Conservation (phyloP, 768 basidiomycete genomes). For the Vararia minispora region DNA sequence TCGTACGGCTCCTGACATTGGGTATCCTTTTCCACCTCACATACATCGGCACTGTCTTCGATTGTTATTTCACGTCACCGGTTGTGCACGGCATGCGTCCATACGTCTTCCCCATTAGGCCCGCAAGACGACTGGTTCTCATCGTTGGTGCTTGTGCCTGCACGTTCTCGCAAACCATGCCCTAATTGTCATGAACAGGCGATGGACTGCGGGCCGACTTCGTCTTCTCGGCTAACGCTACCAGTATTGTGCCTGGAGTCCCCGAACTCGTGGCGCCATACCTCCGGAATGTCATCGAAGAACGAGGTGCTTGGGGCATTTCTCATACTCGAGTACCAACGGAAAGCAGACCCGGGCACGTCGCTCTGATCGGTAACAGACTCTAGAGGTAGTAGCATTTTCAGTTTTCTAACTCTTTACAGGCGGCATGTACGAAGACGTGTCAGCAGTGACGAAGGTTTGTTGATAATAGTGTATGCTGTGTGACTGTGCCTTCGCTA, state of each 20-base stretch:
- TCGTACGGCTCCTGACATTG: constrained; percentile 38
- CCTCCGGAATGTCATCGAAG: constrained; percentile 53
- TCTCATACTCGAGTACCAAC: constrained; percentile 84
- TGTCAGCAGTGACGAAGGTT: constrained; percentile 78
- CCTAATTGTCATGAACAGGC: constrained; percentile 28
- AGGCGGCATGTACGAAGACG: constrained; percentile 88
- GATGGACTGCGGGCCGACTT: constrained; percentile 82
- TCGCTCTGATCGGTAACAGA: constrained; percentile 77
- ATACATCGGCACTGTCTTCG: constrained; percentile 65
- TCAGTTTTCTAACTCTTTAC: neutral
- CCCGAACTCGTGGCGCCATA: constrained; percentile 63
- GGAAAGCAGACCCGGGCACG: constrained; percentile 81
- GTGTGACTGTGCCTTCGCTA: constrained; percentile 7
- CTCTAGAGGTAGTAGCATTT: neutral
- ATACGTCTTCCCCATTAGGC: constrained; percentile 31
- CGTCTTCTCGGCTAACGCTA: constrained; percentile 53
- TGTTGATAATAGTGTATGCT: constrained; percentile 2
- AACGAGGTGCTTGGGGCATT: constrained; percentile 68
- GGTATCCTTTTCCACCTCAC: constrained; percentile 67
- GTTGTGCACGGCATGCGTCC: constrained; percentile 70
- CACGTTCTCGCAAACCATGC: neutral
- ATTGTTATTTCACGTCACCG: constrained; percentile 82
- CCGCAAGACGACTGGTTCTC: constrained; percentile 66
- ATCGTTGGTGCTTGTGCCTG: constrained; percentile 73
- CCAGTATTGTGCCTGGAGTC: constrained; percentile 37